Evolutionary conservation across 805 yeast genomes (phyloP).

Genomic region (Myxozyma nipponensis): DNA sequence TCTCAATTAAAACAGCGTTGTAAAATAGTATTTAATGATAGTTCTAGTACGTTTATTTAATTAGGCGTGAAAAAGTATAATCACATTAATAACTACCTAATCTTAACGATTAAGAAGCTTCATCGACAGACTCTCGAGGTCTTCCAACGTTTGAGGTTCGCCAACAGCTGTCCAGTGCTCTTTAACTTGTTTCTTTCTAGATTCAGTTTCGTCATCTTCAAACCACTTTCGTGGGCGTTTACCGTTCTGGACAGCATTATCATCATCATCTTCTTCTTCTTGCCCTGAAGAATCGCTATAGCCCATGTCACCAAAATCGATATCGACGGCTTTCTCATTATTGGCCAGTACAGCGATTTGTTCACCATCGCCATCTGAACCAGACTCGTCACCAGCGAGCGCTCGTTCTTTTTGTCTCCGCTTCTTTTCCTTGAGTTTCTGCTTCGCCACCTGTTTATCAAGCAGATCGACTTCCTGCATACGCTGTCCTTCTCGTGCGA

Average conservation of each 20-base stretch:
- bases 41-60: no score
- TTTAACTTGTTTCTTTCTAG: slow-evolving; percentile 28
- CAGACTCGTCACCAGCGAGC: slow-evolving; percentile 32
- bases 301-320: slow-evolving; percentile 7
- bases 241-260: slow-evolving; percentile 34
- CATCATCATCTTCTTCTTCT: slow-evolving; percentile 50
- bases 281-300: slow-evolving; percentile 31
- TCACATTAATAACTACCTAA: background rate
- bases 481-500: slow-evolving; percentile 58
- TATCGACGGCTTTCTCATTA: slow-evolving; percentile 7
- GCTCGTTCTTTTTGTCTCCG: slow-evolving; percentile 50
- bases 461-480: slow-evolving; percentile 70
- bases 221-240: slow-evolving; percentile 28
- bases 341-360: slow-evolving; percentile 31
- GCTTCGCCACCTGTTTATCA: slow-evolving; percentile 74
- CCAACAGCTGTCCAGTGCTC: slow-evolving; percentile 64
- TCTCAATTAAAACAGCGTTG: no score
- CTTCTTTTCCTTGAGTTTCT: slow-evolving; percentile 82
- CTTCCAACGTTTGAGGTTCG: slow-evolving; percentile 87
- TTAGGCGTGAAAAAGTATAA: no score
- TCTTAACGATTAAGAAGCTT: slow-evolving; percentile 41
- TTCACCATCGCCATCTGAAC: slow-evolving; percentile 32
- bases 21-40: no score
- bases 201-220: slow-evolving; percentile 30
- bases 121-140: slow-evolving; percentile 81